Conservation (phyloP, 805 yeast genomes). For the Saturnispora halmiae region DNA sequence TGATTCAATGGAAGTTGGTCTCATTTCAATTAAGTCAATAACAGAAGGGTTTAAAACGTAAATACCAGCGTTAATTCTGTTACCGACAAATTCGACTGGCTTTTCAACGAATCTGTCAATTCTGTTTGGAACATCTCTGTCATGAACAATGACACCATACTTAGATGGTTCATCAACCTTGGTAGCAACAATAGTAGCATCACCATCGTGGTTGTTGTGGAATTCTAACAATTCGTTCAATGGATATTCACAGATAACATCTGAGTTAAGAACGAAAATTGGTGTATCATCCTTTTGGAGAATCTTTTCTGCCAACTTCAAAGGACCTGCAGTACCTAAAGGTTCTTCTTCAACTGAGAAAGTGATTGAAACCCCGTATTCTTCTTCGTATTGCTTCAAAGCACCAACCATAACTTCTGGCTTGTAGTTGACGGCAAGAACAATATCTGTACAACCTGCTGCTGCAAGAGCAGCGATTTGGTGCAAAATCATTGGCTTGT, state of each 20-base stretch:
- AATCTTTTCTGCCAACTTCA: constrained; percentile 90
- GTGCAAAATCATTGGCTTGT: constrained; percentile 98
- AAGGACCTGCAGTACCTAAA: constrained; percentile 98
- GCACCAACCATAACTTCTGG: constrained; percentile 99
- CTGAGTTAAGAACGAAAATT: constrained; percentile 95
- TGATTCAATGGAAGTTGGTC: constrained; percentile 98
- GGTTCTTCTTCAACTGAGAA: constrained; percentile 99
- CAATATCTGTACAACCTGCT: constrained; percentile 98
- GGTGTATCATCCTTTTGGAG: constrained; percentile 93
- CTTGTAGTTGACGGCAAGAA: constrained; percentile 96
- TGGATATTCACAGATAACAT: constrained; percentile 98
- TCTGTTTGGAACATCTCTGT: constrained; percentile 87
- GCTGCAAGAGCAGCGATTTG: constrained; percentile 96
- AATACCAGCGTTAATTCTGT: constrained; percentile 99
- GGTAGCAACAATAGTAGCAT: constrained; percentile 97
- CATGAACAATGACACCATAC: constrained; percentile 98
- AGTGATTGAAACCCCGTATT: constrained; percentile 89
- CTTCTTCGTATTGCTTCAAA: constrained; percentile 85
- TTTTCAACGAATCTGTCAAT: constrained; percentile 98
- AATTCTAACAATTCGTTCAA: constrained; percentile 83
- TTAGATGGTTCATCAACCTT: constrained; percentile 99
- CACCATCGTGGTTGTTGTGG: constrained; percentile 95
- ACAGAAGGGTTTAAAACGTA: constrained; percentile 97
- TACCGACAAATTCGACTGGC: constrained; percentile 98
- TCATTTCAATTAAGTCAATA: constrained; percentile 90